phyloP scores from a whole-genome alignment of 1,284 basidiomycete genomes.

The Entoloma clypeatum region DNA sequence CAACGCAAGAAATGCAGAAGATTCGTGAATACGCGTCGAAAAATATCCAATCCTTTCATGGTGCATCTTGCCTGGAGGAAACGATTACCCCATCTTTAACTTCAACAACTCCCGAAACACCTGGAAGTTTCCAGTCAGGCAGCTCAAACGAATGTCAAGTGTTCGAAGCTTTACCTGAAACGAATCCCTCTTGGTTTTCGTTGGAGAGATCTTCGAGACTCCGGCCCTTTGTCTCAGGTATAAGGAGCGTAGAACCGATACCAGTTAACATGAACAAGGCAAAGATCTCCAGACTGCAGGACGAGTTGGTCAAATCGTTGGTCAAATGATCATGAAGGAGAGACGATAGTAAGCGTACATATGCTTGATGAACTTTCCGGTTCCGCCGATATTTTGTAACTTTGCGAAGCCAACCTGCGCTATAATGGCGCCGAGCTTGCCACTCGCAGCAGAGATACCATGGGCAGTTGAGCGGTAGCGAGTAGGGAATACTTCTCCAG shows the following conservation, averaged over 20 bases:
- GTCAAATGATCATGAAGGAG: conserved; percentile 2
- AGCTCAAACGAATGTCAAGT: neutral
- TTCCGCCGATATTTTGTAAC: conserved; percentile 65
- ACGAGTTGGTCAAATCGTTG: conserved; percentile 5
- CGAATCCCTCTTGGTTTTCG: conserved; percentile 65
- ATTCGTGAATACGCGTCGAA: neutral
- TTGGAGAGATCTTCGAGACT: conserved; percentile 70
- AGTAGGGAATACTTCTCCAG: conserved; percentile 85
- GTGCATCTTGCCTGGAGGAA: neutral
- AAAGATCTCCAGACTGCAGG: conserved; percentile 58
- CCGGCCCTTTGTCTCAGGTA: conserved; percentile 72
- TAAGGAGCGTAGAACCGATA: conserved; percentile 69
- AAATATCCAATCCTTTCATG: neutral
- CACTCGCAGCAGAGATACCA: conserved; percentile 81
- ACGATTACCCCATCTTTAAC: conserved; percentile 13
- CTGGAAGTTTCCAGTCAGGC: conserved; percentile 2
- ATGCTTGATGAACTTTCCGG: conserved; percentile 56
- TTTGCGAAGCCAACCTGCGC: conserved; percentile 78
- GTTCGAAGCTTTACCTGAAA: conserved; percentile 31
- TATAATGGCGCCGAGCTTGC: conserved; percentile 82
- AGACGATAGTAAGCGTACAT: conserved; percentile 57
- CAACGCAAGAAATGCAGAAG: no score
- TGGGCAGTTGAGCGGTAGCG: conserved; percentile 82
- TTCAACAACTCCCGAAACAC: conserved; percentile 4
- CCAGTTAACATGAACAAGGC: conserved; percentile 81